A percentile compares a stretch with the other conserved stretches of the same genome.
phyloP scores from a whole-genome alignment of 352 stramenopile genomes.

The Halophytophthora batemanensis region DNA sequence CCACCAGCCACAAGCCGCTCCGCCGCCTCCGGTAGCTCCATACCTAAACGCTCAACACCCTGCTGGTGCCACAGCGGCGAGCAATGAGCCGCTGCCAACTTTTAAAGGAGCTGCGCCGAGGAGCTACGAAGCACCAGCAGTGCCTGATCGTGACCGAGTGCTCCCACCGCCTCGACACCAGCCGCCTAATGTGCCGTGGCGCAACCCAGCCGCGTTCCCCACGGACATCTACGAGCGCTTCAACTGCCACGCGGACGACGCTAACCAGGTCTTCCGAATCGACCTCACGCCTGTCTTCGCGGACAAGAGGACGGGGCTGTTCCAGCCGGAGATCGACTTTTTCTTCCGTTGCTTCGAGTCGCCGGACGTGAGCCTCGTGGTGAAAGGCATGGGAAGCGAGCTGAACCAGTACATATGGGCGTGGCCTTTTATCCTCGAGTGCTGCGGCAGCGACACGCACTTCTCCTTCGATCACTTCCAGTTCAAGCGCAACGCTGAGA shows the following conservation, averaged over 20 bases:
- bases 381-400: conserved; percentile 79
- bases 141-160: conserved; percentile 3
- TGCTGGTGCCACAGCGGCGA: conserved; percentile 11
- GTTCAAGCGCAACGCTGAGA: conserved; percentile 46
- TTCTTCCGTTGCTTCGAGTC: conserved; percentile 75
- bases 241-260: conserved; percentile 47
- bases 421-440: conserved; percentile 79
- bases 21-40: conserved; percentile 7
- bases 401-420: conserved; percentile 82
- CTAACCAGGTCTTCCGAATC: conserved; percentile 61
- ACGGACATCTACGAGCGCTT: conserved; percentile 52
- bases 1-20: conserved; percentile 5
- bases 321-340: conserved; percentile 65
- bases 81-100: conserved; percentile 10
- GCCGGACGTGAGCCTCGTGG: conserved; percentile 68
- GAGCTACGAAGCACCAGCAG: conserved; percentile 16
- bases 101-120: conserved; percentile 12
- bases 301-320: conserved; percentile 42
- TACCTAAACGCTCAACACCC: conserved; percentile 11
- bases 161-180: conserved; percentile 23
- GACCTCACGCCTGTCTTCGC: conserved; percentile 57
- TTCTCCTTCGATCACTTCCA: conserved; percentile 82
- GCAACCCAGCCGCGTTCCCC: conserved; percentile 48
- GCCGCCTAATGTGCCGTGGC: conserved; percentile 49
- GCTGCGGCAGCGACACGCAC: conserved; percentile 60